Conservation (phyloP, 257 asterid genomes). For the Handroanthus guayacan region DNA sequence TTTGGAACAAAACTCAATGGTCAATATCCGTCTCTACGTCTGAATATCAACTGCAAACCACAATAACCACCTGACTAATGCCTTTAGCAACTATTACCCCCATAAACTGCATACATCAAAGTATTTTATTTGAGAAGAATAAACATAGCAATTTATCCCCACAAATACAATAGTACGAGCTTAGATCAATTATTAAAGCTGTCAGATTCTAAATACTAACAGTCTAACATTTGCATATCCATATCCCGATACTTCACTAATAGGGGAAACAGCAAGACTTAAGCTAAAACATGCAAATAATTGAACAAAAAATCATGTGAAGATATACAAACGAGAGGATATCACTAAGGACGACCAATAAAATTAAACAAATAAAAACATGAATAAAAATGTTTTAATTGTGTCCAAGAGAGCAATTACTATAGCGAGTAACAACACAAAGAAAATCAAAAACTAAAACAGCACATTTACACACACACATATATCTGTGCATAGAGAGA, state of each 20-base stretch:
- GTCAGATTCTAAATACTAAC: background rate
- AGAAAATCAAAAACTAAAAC: conserved; percentile 3
- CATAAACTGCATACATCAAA: background rate
- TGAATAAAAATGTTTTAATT: background rate
- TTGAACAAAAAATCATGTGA: background rate
- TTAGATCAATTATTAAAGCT: background rate
- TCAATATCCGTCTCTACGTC: background rate
- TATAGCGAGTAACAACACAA: conserved; percentile 11
- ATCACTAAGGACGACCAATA: background rate
- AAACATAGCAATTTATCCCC: background rate
- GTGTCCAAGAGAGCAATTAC: conserved; percentile 4
- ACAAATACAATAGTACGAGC: background rate
- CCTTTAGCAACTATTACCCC: conserved; percentile 3
- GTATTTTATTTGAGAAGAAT: conserved; percentile 7
- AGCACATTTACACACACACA: conserved; percentile 4
- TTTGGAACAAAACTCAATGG: background rate
- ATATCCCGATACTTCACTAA: conserved; percentile 14
- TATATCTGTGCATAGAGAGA: background rate
- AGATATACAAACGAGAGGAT: background rate
- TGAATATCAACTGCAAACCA: conserved; percentile 8
- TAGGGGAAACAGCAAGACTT: background rate
- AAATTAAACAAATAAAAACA: background rate
- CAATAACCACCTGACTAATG: background rate
- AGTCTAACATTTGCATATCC: background rate
- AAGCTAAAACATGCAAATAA: background rate